Percentiles rank a stretch among this genome's conserved stretches.
These are phyloP conservation scores for Termitomyces sp. DNA, from an alignment of 768 basidiomycete genomes.

Conservation along the genomic window DNA sequence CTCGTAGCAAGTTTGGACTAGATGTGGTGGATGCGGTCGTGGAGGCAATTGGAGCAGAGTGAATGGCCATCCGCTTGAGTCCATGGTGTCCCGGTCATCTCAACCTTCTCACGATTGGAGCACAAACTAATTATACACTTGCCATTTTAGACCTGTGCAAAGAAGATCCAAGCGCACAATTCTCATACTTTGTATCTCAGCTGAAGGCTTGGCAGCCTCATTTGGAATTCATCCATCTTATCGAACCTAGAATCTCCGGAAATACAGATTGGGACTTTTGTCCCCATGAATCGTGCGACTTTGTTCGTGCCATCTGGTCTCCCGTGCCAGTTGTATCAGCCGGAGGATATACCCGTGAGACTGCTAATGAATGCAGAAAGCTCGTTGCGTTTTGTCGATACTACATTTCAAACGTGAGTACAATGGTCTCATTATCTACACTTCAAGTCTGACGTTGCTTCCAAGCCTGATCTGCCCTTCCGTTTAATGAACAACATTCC, in stretches of 20 bases:
- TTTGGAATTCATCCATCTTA: slow-evolving; percentile 50
- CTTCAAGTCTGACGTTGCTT: background rate
- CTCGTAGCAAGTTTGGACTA: slow-evolving; percentile 52
- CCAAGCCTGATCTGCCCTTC: slow-evolving; percentile 10
- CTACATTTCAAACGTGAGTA: slow-evolving; percentile 31
- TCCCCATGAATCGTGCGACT: slow-evolving; percentile 34
- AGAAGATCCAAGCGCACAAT: slow-evolving; percentile 53
- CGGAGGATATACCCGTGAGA: slow-evolving; percentile 41
- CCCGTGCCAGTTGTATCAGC: slow-evolving; percentile 37
- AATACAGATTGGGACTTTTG: slow-evolving; percentile 11
- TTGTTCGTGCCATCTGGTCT: slow-evolving; percentile 45
- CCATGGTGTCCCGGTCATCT: slow-evolving; percentile 44
- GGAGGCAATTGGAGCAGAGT: slow-evolving; percentile 49
- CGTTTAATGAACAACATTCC: slow-evolving; percentile 12
- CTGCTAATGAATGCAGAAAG: slow-evolving; percentile 29
- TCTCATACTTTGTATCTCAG: slow-evolving; percentile 42
- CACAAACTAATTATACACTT: slow-evolving; percentile 23
- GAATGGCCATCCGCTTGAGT: slow-evolving; percentile 53
- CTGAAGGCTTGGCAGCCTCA: slow-evolving; percentile 37
- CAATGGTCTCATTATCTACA: background rate
- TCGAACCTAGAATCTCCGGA: slow-evolving; percentile 34
- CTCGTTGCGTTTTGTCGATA: slow-evolving; percentile 27
- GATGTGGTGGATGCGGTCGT: slow-evolving; percentile 52
- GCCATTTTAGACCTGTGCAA: slow-evolving; percentile 43
- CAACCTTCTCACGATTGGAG: background rate